Conservation (phyloP, 2,329 filamentous ascomycete genomes). For the Grosmannia clavigera region DNA sequence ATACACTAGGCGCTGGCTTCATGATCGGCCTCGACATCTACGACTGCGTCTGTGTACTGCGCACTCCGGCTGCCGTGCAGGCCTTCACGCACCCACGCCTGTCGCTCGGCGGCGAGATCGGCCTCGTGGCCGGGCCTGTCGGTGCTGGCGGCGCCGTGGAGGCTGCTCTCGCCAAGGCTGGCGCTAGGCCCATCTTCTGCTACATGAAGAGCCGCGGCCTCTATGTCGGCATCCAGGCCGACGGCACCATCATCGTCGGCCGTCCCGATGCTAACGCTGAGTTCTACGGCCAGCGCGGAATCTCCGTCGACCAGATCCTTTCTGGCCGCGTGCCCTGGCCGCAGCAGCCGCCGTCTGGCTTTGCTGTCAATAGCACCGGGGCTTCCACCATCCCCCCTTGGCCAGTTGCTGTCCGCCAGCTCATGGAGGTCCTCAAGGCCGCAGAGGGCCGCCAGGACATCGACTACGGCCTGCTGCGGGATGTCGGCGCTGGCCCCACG, state of each 20-base stretch:
- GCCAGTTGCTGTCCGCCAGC: conserved; percentile 7
- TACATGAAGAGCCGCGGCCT: conserved; percentile 63
- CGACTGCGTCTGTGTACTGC: conserved; percentile 64
- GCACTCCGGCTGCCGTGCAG: conserved; percentile 51
- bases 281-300: conserved; percentile 44
- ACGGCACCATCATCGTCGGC: conserved; percentile 63
- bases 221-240: conserved; percentile 60
- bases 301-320: conserved; percentile 11
- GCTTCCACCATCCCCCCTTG: conserved; percentile 1
- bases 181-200: conserved; percentile 49
- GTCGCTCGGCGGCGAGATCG: conserved; percentile 56
- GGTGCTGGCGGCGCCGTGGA: conserved; percentile 52
- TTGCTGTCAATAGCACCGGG: not conserved
- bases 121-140: conserved; percentile 44
- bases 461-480: conserved; percentile 3
- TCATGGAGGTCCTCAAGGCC: conserved; percentile 14
- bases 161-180: conserved; percentile 27
- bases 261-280: conserved; percentile 58
- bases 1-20: conserved; percentile 57
- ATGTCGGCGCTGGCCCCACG: conserved; percentile 3
- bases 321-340: conserved; percentile 10
- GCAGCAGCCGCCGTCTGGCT: not conserved
- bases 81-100: conserved; percentile 54
- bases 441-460: conserved; percentile 11
- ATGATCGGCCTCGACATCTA: conserved; percentile 63